Conservation (phyloP, 1,284 basidiomycete species). For the Leccinum subrobustum region DNA sequence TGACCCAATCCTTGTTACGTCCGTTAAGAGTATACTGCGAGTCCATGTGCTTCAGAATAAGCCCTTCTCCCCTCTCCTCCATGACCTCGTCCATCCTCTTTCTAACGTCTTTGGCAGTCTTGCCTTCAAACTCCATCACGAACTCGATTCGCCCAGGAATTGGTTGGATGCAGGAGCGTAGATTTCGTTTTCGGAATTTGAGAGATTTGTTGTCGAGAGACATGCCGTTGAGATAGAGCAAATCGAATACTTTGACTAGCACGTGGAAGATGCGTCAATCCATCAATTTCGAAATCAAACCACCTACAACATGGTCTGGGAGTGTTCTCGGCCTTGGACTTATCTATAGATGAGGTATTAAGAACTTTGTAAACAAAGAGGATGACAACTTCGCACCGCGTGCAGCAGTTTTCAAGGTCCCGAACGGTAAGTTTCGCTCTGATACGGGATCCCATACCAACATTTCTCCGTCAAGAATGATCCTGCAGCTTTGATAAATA, state of each 20-base stretch:
- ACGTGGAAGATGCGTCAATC: constrained; percentile 4
- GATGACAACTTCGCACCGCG: constrained; percentile 47
- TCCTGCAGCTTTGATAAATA: constrained; percentile 44
- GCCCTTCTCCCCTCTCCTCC: constrained; percentile 81
- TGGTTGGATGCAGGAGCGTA: constrained; percentile 59
- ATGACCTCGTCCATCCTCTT: constrained; percentile 79
- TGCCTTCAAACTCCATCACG: constrained; percentile 67
- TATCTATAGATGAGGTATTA: constrained; percentile 46
- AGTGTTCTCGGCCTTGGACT: constrained; percentile 63
- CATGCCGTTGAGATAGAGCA: constrained; percentile 81
- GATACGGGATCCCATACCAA: constrained; percentile 92
- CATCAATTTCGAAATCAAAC: not conserved
- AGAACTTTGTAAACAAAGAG: not conserved
- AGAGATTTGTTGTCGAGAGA: constrained; percentile 65
- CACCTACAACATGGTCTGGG: constrained; percentile 86
- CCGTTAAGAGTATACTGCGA: constrained; percentile 83
- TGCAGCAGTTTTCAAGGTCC: constrained; percentile 88
- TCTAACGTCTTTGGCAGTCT: constrained; percentile 77
- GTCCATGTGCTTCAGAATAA: constrained; percentile 85
- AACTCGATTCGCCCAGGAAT: constrained; percentile 81
- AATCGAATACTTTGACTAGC: constrained; percentile 91
- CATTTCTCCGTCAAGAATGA: constrained; percentile 96
- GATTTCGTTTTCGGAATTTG: constrained; percentile 68
- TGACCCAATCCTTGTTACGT: constrained; percentile 88
- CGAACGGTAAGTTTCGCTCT: constrained; percentile 85